Conservation (phyloP, 169 alveolate species). For the Cystoisospora suis region DNA sequence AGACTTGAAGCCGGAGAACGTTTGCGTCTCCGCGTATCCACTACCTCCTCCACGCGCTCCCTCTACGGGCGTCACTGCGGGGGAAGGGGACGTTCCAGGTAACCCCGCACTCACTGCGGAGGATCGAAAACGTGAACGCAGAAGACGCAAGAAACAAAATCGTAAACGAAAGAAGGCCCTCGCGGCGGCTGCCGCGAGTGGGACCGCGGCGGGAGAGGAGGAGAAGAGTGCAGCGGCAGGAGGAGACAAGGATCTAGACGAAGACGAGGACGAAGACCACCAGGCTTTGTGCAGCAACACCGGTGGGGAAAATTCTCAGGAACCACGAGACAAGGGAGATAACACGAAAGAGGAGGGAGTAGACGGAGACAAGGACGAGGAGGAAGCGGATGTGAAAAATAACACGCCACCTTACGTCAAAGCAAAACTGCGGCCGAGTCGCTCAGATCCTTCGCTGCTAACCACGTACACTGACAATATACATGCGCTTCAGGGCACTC, state of each 20-base stretch:
- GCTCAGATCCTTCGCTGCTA: conserved; percentile 68
- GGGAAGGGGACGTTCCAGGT: conserved; percentile 24
- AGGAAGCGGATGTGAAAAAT: not conserved
- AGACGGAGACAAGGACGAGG: conserved; percentile 35
- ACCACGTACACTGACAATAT: conserved; percentile 61
- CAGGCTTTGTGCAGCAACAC: conserved; percentile 50
- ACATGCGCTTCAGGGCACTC: conserved; percentile 65
- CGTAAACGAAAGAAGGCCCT: conserved; percentile 18
- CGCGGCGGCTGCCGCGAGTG: conserved; percentile 37
- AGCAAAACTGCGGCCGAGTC: conserved; percentile 63
- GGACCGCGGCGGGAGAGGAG: conserved; percentile 36
- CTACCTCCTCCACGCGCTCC: conserved; percentile 69
- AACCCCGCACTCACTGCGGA: not conserved
- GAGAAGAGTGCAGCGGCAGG: conserved; percentile 17
- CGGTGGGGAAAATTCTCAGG: not conserved
- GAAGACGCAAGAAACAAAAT: conserved; percentile 15
- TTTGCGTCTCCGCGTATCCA: conserved; percentile 75
- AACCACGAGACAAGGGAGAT: not conserved
- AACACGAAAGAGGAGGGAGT: not conserved
- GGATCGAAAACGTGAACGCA: not conserved
- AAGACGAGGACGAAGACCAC: conserved; percentile 61
- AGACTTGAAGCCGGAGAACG: conserved; percentile 99
- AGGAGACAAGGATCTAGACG: conserved; percentile 57
- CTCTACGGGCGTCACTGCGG: conserved; percentile 36
- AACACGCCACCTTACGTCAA: conserved; percentile 60